phyloP scores from a whole-genome alignment of 139 green algal genomes.

The Chlamydomonas eustigma region DNA sequence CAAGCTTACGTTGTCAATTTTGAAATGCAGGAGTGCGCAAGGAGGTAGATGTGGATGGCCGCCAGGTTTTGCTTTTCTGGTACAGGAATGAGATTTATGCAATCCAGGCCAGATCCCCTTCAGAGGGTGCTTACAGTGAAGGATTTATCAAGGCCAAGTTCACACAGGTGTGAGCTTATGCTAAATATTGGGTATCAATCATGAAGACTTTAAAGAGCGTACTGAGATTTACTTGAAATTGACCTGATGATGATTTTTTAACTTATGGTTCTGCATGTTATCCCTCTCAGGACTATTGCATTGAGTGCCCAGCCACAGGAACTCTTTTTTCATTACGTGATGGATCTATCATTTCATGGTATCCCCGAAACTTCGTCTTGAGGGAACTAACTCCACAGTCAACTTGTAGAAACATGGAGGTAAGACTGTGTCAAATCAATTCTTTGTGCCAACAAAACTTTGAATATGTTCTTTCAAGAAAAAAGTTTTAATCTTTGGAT shows the following conservation, averaged over 20 bases:
- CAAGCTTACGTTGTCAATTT: too few species aligned
- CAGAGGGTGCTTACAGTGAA: constrained; percentile 94
- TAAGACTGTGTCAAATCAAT: too few species aligned
- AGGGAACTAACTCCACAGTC: constrained; percentile 68
- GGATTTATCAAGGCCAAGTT: constrained; percentile 93
- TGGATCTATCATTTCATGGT: constrained; percentile 87
- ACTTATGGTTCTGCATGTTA: too few species aligned
- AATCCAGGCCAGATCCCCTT: constrained; percentile 87
- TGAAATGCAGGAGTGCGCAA: constrained; percentile 68
- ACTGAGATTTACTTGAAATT: too few species aligned
- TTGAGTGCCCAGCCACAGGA: constrained; percentile 88
- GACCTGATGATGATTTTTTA: too few species aligned
- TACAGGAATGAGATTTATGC: constrained; percentile 92
- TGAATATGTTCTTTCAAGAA: too few species aligned
- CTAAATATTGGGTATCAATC: too few species aligned
- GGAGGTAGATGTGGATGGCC: constrained; percentile 76
- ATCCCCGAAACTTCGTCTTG: constrained; percentile 89
- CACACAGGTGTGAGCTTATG: constrained; percentile 90
- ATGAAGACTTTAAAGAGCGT: too few species aligned
- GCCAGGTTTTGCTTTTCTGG: constrained; percentile 93
- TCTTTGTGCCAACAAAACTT: too few species aligned
- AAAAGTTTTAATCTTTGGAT: too few species aligned
- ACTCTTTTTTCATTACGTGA: constrained; percentile 88
- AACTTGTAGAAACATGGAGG: constrained; percentile 55
- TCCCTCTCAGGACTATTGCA: constrained; percentile 66